Evolutionary conservation across 768 basidiomycete species (phyloP).

Genomic region (Collybia sordida): DNA sequence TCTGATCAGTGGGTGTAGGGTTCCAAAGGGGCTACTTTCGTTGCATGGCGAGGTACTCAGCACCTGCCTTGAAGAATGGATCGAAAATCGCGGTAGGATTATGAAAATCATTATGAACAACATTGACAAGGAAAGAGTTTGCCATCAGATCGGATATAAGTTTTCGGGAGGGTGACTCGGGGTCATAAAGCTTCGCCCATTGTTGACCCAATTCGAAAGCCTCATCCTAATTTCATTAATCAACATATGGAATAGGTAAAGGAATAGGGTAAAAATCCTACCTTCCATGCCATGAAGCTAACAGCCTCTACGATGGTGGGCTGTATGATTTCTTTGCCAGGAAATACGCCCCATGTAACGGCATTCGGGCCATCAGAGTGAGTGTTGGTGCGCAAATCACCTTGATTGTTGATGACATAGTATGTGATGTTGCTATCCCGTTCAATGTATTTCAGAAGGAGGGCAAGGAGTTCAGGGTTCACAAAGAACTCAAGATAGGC

Average conservation of each 20-base stretch:
- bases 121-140: slow-evolving; percentile 83
- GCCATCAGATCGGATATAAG: slow-evolving; percentile 82
- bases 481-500: slow-evolving; percentile 98
- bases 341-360: slow-evolving; percentile 99
- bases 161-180: slow-evolving; percentile 69
- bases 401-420: slow-evolving; percentile 95
- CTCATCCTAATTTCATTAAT: slow-evolving; percentile 64
- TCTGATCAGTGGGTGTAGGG: slow-evolving; percentile 37
- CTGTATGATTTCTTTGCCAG: slow-evolving; percentile 93
- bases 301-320: slow-evolving; percentile 97
- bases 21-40: too few relatives aligned
- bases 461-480: slow-evolving; percentile 64
- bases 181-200: slow-evolving; percentile 88
- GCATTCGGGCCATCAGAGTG: slow-evolving; percentile 96
- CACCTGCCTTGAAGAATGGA: slow-evolving; percentile 80
- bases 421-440: slow-evolving; percentile 89
- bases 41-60: slow-evolving; percentile 48
- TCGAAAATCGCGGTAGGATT: slow-evolving; percentile 80
- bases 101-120: slow-evolving; percentile 96
- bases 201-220: slow-evolving; percentile 90
- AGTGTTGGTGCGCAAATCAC: slow-evolving; percentile 93
- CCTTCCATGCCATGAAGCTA: slow-evolving; percentile 99
- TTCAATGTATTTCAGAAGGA: slow-evolving; percentile 80
- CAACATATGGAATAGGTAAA: slow-evolving; percentile 5
- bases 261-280: slow-evolving; percentile 28